Evolutionary conservation across 2,329 filamentous ascomycete genomes (phyloP).

Genomic region (Botryotinia calthae): DNA sequence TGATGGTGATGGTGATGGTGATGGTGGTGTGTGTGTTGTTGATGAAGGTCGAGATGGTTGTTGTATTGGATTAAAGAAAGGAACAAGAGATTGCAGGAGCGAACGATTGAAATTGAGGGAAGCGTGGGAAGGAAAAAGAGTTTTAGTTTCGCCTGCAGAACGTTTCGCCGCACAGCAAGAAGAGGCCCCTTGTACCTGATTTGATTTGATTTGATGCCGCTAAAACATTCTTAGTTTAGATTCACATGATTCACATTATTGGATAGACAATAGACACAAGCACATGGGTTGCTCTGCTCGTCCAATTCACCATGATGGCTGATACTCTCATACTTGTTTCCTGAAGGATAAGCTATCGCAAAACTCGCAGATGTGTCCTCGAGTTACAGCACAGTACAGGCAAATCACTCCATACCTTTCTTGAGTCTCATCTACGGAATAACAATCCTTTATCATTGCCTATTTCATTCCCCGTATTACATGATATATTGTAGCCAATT

Average conservation of each 20-base stretch:
- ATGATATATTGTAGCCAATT: constrained; percentile 31
- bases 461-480: constrained; percentile 17
- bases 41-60: neutral
- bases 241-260: neutral
- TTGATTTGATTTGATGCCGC: neutral
- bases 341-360: constrained; percentile 6
- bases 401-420: neutral
- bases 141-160: neutral
- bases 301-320: neutral
- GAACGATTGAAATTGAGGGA: neutral
- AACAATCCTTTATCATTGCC: neutral
- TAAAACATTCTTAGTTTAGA: neutral
- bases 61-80: constrained; percentile 8
- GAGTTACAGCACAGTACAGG: neutral
- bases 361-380: constrained; percentile 18
- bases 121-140: neutral
- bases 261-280: neutral
- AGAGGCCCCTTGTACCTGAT: neutral
- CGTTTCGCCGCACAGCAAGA: neutral
- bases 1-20: neutral
- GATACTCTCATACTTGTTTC: neutral
- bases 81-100: neutral
- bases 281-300: too few species aligned
- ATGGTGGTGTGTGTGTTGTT: neutral
- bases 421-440: neutral